Evolutionary conservation across 129 eudicot species (phyloP).

Genomic region (Rutidosis leptorrhynchoides): DNA sequence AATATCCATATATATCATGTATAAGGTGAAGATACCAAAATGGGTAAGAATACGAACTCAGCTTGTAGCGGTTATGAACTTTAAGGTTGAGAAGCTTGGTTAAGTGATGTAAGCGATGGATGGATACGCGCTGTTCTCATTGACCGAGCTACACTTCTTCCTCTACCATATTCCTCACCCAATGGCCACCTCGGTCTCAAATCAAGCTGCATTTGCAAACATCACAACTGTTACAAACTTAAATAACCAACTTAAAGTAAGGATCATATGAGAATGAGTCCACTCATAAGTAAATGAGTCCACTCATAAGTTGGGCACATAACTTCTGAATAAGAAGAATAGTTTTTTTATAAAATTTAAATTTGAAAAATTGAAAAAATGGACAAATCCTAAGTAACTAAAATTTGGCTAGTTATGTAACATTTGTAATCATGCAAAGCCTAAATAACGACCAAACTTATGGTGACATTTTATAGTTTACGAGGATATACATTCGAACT

Average conservation of each 20-base stretch:
- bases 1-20: not conserved
- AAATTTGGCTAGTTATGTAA: not conserved
- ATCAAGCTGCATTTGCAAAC: slow-evolving; percentile 56
- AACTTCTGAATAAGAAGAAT: not conserved
- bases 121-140: slow-evolving; percentile 72
- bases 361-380: not conserved
- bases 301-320: not conserved
- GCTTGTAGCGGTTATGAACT: slow-evolving; percentile 21
- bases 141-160: slow-evolving; percentile 86
- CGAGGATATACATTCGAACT: not conserved
- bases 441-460: not conserved
- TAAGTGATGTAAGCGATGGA: slow-evolving; percentile 86
- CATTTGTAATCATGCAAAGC: not conserved
- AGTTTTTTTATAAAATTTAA: not conserved
- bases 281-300: not conserved
- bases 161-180: slow-evolving; percentile 86
- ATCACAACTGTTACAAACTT: slow-evolving; percentile 1
- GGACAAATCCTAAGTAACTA: not conserved
- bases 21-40: not conserved
- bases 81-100: slow-evolving; percentile 59
- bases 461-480: not conserved
- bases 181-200: slow-evolving; percentile 98
- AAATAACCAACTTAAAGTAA: too few relatives aligned
- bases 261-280: too few relatives aligned
- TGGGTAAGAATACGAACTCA: not conserved